Evolutionary conservation across 495 filamentous ascomycete species (phyloP), one percentile per base, ranked within the genome.

Genomic region (Trichoderma asperelloides): DNA sequence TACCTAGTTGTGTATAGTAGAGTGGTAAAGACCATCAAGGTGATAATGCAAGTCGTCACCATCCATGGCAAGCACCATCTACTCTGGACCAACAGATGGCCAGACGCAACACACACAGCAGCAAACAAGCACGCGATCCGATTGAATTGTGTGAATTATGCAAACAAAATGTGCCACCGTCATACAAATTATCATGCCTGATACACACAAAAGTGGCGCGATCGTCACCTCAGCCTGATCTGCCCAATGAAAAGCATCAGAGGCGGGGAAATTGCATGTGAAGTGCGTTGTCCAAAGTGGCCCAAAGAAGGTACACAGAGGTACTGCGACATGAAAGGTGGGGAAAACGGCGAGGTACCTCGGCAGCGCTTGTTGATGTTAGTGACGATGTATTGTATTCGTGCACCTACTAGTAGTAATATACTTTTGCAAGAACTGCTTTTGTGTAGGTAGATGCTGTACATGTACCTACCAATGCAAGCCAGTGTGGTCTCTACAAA

Each of bases 221-320:
- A 60, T 60, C 25, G 55, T 30, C 55, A 60, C 55, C 55, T 30
- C 55, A 60, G 55, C 23, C 25, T 23, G 21, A n/a, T 18, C 8
- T 11, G 47, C 47, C 47, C 47, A 51, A 51, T 51, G 18, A 23
- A 21, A 23, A n/a, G 4, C 16, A 7, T 9, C 25, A 13, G 11
- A 30, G 55, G 55, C 55, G 55, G 47, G 47, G 47, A 21, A 30
- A 28, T 60, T 60, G 55, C 55, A 60, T 60, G 55, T 60, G 55
- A 27, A 60, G 23, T 21, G 47, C n/a, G 33, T 11, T 23, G 21
- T 21, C 47, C 47, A 9, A 18, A 21, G 21, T n/a, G 13, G 18
- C 41, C 3, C 5, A 45, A 45, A 18, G 16, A 45, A 18, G 16
- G 41, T 45, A 45, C 6, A 45, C 18, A 12, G 41, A 45, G 41